A percentile compares a stretch with the other conserved stretches of the same genome.
phyloP scores from a whole-genome alignment of 202 grass and related monocot species.

The Setaria viridis region DNA sequence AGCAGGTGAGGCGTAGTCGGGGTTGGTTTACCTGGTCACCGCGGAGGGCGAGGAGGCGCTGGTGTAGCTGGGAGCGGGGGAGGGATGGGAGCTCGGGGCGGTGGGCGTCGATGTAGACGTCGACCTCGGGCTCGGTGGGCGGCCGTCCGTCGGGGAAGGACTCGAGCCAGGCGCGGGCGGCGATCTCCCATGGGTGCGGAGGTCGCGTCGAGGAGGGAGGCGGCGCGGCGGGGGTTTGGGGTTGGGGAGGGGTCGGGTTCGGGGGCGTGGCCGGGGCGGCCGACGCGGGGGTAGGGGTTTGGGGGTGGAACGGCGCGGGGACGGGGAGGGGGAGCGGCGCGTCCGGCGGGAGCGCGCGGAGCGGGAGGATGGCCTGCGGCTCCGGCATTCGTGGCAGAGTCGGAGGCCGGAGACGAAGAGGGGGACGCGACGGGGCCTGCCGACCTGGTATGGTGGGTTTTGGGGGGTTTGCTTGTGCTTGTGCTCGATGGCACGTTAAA shows the following conservation, averaged over 20 bases:
- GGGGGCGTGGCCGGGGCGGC: conserved; percentile 10
- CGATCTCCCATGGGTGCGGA: conserved; percentile 60
- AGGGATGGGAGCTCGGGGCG: conserved; percentile 56
- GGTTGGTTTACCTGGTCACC: conserved; percentile 48
- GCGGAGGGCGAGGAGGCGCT: conserved; percentile 65
- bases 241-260: conserved; percentile 35
- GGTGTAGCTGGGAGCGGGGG: conserved; percentile 69
- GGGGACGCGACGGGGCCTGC: neutral
- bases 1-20: neutral
- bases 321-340: conserved; percentile 63
- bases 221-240: conserved; percentile 21
- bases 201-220: conserved; percentile 36
- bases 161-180: conserved; percentile 61
- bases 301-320: conserved; percentile 51
- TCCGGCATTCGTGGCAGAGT: conserved; percentile 57
- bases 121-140: conserved; percentile 67
- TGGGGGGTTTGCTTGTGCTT: conserved; percentile 34
- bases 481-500: neutral
- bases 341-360: conserved; percentile 70
- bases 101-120: conserved; percentile 76
- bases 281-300: conserved; percentile 20
- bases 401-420: neutral
- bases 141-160: conserved; percentile 58
- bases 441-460: conserved; percentile 24
- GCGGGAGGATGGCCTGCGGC: conserved; percentile 72